These are phyloP conservation scores for Daldinia grandis DNA, from an alignment of 495 filamentous ascomycete genomes.

Conservation along the genomic window DNA sequence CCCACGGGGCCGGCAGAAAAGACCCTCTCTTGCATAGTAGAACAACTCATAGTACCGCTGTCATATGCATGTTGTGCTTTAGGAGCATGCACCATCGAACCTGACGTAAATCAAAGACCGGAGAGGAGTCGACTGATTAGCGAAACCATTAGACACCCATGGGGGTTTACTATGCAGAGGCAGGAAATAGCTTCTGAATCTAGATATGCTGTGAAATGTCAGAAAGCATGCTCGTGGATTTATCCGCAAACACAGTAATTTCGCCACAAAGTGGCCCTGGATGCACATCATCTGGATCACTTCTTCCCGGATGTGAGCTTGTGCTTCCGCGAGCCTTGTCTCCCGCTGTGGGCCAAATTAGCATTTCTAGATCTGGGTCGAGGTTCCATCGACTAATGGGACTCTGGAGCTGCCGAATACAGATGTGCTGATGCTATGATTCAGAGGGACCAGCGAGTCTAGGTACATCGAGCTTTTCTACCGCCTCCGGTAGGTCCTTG, in stretches of 20 bases:
- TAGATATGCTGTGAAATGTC: constrained; percentile 37
- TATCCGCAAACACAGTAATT: constrained; percentile 45
- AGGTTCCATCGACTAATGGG: constrained; percentile 42
- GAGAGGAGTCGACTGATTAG: constrained; percentile 25
- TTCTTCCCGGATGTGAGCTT: constrained; percentile 41
- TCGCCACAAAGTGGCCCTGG: constrained; percentile 42
- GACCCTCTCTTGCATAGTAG: constrained; percentile 36
- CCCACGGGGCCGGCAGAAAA: constrained; percentile 40
- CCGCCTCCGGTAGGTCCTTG: constrained; percentile 36
- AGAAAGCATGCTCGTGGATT: constrained; percentile 34
- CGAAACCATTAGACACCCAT: constrained; percentile 23
- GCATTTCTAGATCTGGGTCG: constrained; percentile 46
- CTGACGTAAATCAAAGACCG: constrained; percentile 34
- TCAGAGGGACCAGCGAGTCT: constrained; percentile 10
- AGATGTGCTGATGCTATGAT: constrained; percentile 32
- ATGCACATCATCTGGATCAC: constrained; percentile 46
- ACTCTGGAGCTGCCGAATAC: constrained; percentile 45
- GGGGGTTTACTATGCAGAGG: constrained; percentile 20
- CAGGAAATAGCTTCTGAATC: constrained; percentile 37
- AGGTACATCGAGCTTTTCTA: constrained; percentile 27
- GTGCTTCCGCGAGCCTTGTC: constrained; percentile 46
- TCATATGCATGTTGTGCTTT: constrained; percentile 42
- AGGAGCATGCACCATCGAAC: constrained; percentile 31
- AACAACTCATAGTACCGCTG: constrained; percentile 41
- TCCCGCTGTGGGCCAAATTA: constrained; percentile 44